Percentiles rank a stretch among this genome's conserved stretches.
phyloP scores from a whole-genome alignment of 768 basidiomycete species.

The Hygrocybe coccinea region DNA sequence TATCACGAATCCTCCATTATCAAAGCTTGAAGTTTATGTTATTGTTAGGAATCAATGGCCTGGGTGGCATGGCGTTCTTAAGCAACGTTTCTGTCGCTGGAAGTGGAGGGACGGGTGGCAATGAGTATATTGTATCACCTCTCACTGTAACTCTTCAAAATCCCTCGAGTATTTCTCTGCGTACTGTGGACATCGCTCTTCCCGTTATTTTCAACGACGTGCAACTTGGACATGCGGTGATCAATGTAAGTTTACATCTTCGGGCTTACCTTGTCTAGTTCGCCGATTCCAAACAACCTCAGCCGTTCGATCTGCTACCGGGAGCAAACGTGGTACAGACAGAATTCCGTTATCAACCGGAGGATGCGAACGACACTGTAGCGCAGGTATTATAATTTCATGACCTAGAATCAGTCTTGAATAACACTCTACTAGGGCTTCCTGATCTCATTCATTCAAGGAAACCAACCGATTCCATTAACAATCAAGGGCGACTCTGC shows the following conservation, averaged over 20 bases:
- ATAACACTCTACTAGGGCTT: slow-evolving; percentile 38
- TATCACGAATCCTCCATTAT: background rate
- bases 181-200: slow-evolving; percentile 53
- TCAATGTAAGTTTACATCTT: slow-evolving; percentile 40
- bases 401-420: background rate
- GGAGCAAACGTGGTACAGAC: slow-evolving; percentile 49
- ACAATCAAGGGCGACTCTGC: slow-evolving; percentile 54
- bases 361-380: slow-evolving; percentile 58
- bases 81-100: slow-evolving; percentile 57
- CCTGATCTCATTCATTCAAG: slow-evolving; percentile 56
- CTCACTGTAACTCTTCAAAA: slow-evolving; percentile 57
- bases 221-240: slow-evolving; percentile 54
- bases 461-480: slow-evolving; percentile 41
- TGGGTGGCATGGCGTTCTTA: slow-evolving; percentile 48
- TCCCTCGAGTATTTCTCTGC: slow-evolving; percentile 62
- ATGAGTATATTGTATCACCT: slow-evolving; percentile 53
- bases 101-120: slow-evolving; percentile 59
- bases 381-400: slow-evolving; percentile 40
- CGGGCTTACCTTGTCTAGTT: background rate
- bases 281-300: background rate
- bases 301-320: slow-evolving; percentile 56
- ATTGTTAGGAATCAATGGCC: slow-evolving; percentile 51
- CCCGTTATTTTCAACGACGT: slow-evolving; percentile 54
- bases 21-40: background rate
- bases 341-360: slow-evolving; percentile 67